Base-by-base conservation (phyloP, 805 yeast species). In the Cyberlindnera mississippiensis region DNA sequence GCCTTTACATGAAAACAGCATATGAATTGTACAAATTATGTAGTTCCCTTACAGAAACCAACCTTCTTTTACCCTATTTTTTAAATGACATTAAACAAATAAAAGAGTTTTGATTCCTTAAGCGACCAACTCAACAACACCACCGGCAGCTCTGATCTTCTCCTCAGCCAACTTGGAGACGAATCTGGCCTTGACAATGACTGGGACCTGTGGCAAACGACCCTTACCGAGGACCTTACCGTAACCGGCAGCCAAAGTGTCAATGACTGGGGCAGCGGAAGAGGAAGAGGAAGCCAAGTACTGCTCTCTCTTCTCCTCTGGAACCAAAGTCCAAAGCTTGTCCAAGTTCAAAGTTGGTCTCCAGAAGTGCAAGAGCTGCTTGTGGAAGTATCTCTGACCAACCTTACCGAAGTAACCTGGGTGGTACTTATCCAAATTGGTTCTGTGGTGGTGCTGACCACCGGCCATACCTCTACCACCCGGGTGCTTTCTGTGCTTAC, bases 391-490 rank as follows among this genome's bases (percentile, higher is more conserved):
- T 85, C 99, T 88, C 97, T 91, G 91, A 90, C 99, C 99, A 72
- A 93, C 98, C 81, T 93, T 95, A 86, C 99, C 99, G 79, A 93
- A 93, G 91, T 93, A 93, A 89, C 99, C 99, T 68, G 99, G 99
- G 76, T 93, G 99, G 96, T 86, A 93, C 78, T 91, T 93, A 76
- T 93, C 99, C 80, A 93, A 76, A 82, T 93, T 93, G 74, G 93
- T 90, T 83, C 99, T 88, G 96, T 93, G 99, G 78, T 93, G 99
- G 77, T 91, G 98, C 78, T 80, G 91, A 88, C 99, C 99, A 91
- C 99, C 99, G 72, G 99, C 99, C 90, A 78, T 91, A 93, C 99
- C 99, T 79, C 98, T 90, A 80, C 99, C 99, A 93, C 99, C 99
- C 61, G 99, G 97, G 68, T 86, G 93, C 96, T 93, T 93, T 89